A percentile compares a stretch with the other conserved stretches of the same genome.
These are phyloP conservation scores for Aureobasidium musti DNA, from an alignment of 2,329 filamentous ascomycete species.

Conservation along the genomic window DNA sequence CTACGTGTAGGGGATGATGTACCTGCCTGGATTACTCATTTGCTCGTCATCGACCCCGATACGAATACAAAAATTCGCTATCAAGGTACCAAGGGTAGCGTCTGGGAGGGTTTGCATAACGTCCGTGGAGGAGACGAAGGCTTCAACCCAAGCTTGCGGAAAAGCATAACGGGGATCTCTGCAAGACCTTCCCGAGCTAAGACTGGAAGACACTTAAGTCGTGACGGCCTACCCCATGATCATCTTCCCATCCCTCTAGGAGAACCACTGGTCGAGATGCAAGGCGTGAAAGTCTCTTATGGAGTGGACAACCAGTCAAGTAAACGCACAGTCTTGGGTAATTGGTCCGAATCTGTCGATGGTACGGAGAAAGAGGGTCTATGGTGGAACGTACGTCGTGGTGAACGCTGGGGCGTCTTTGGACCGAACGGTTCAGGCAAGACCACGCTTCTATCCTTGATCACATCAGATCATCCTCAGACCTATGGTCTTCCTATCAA, in stretches of 20 bases:
- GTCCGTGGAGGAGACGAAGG: not conserved
- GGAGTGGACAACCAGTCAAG: conserved; percentile 48
- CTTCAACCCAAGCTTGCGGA: not conserved
- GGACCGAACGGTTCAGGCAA: conserved; percentile 94
- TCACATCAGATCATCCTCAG: conserved; percentile 95
- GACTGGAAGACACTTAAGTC: conserved; percentile 31
- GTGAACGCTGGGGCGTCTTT: conserved; percentile 89
- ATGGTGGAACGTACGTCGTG: conserved; percentile 78
- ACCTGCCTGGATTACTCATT: conserved; percentile 86
- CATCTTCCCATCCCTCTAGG: conserved; percentile 48
- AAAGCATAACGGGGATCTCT: not conserved
- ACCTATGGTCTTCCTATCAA: conserved; percentile 85
- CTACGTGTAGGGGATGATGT: conserved; percentile 82
- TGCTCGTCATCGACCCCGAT: conserved; percentile 50
- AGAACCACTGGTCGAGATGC: conserved; percentile 81
- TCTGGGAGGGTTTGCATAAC: not conserved
- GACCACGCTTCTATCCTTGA: conserved; percentile 87
- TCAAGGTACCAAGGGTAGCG: not conserved
- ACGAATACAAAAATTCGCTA: not conserved
- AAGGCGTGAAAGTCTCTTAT: conserved; percentile 79
- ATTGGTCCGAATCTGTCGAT: conserved; percentile 58
- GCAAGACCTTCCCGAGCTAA: not conserved
- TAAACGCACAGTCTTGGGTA: conserved; percentile 70
- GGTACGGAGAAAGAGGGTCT: conserved; percentile 55
- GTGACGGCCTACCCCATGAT: conserved; percentile 37